These are phyloP conservation scores for Penicillium lagena DNA, from an alignment of 495 filamentous ascomycete genomes.

Conservation along the genomic window DNA sequence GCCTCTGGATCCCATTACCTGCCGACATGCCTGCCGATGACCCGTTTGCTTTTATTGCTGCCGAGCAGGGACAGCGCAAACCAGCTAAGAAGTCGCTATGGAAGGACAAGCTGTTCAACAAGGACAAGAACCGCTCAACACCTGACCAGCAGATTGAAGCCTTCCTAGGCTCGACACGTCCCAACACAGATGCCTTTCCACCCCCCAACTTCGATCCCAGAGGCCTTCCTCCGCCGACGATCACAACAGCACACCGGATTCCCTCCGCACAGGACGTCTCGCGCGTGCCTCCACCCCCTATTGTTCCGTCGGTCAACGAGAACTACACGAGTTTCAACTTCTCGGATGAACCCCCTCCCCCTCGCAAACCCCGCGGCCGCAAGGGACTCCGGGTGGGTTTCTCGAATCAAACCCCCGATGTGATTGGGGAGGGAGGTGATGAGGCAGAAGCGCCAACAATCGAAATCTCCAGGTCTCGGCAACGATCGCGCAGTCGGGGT, in stretches of 20 bases:
- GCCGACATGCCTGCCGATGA: constrained; percentile 35
- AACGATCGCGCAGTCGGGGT: constrained; percentile 30
- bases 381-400: constrained; percentile 72
- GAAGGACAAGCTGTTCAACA: constrained; percentile 43
- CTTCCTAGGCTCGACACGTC: constrained; percentile 33
- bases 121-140: constrained; percentile 30
- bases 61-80: constrained; percentile 24
- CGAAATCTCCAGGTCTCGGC: constrained; percentile 55
- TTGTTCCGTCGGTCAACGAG: constrained; percentile 5
- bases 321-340: constrained; percentile 14
- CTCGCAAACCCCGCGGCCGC: constrained; percentile 31
- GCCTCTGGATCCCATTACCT: constrained; percentile 4
- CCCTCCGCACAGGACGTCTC: constrained; percentile 21
- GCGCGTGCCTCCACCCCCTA: constrained; percentile 11
- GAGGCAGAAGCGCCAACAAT: constrained; percentile 63
- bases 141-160: constrained; percentile 39
- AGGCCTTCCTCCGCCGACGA: constrained; percentile 1
- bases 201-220: constrained; percentile 12
- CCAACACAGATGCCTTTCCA: background rate
- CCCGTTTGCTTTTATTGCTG: constrained; percentile 30
- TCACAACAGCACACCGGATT: constrained; percentile 12
- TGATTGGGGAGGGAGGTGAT: constrained; percentile 86
- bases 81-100: constrained; percentile 34
- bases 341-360: constrained; percentile 4
- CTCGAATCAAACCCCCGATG: constrained; percentile 54